Conservation (phyloP, 257 asterid genomes). For the Leonotis leonurus region DNA sequence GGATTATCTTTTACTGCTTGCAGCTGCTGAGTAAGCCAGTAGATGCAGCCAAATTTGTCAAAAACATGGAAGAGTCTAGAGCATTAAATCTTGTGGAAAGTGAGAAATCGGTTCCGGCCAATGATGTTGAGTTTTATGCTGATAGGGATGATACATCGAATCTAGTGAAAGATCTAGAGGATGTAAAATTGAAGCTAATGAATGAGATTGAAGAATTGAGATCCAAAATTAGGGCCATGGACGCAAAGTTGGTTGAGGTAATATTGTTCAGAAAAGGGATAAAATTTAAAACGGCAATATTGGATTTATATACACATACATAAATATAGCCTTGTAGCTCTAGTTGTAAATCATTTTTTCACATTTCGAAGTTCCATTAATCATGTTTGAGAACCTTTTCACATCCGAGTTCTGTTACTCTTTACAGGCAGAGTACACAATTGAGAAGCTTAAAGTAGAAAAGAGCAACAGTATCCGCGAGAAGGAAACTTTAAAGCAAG, state of each 20-base stretch:
- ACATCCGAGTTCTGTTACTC: too few relatives aligned
- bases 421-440: constrained; percentile 52
- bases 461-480: constrained; percentile 31
- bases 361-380: not conserved
- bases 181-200: constrained; percentile 28
- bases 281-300: not conserved
- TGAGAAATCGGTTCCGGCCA: constrained; percentile 24
- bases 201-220: constrained; percentile 42
- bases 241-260: constrained; percentile 62
- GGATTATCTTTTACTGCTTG: constrained; percentile 5
- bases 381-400: not conserved
- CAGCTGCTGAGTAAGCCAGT: constrained; percentile 38
- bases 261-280: too few relatives aligned
- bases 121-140: constrained; percentile 23
- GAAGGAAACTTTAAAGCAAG: constrained; percentile 40
- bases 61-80: constrained; percentile 30
- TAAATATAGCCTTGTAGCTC: not conserved
- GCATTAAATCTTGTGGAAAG: constrained; percentile 28
- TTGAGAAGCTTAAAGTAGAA: constrained; percentile 50
- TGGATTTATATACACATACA: not conserved
- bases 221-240: constrained; percentile 44
- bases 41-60: constrained; percentile 33
- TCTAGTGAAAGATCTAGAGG: constrained; percentile 34
- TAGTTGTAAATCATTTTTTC: not conserved
- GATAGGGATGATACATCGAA: constrained; percentile 20